These are phyloP conservation scores for Aspergillus fructus DNA, from an alignment of 2,329 filamentous ascomycete species.

Conservation along the genomic window DNA sequence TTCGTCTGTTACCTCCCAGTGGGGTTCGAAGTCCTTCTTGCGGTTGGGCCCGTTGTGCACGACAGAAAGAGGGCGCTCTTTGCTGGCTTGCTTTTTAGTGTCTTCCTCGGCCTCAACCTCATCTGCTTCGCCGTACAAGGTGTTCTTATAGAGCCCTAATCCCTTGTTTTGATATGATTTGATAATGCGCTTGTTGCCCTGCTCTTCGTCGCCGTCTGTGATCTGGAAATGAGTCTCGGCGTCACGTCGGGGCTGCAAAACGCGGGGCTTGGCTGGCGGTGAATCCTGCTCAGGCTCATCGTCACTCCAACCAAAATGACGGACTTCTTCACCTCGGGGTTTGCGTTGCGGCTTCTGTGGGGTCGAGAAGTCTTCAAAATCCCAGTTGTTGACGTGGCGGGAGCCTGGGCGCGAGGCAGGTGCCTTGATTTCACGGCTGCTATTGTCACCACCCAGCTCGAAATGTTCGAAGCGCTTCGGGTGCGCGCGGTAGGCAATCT, in stretches of 20 bases:
- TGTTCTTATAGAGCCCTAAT: slow-evolving; percentile 73
- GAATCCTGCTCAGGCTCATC: slow-evolving; percentile 53
- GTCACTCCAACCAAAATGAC: slow-evolving; percentile 74
- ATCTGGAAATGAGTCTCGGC: slow-evolving; percentile 82
- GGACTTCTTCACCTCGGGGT: slow-evolving; percentile 66
- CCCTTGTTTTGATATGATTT: slow-evolving; percentile 64
- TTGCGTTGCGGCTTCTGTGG: slow-evolving; percentile 72
- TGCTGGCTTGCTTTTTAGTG: slow-evolving; percentile 10
- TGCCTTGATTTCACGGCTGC: slow-evolving; percentile 27
- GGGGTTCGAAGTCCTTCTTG: slow-evolving; percentile 71
- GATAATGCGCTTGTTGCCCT: slow-evolving; percentile 39
- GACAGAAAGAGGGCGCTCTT: slow-evolving; percentile 56
- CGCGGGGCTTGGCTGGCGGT: slow-evolving; percentile 53
- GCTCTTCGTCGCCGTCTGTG: slow-evolving; percentile 68
- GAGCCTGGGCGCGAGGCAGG: slow-evolving; percentile 28
- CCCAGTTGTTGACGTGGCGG: slow-evolving; percentile 72
- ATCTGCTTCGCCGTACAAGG: slow-evolving; percentile 64
- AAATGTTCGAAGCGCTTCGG: slow-evolving; percentile 76
- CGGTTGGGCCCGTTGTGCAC: slow-evolving; percentile 73
- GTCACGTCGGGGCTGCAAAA: slow-evolving; percentile 71
- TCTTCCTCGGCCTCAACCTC: slow-evolving; percentile 10
- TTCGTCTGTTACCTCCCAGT: slow-evolving; percentile 73
- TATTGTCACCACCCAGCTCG: slow-evolving; percentile 34
- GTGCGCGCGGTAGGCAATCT: slow-evolving; percentile 60
- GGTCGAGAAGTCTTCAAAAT: slow-evolving; percentile 83